A percentile compares a stretch with the other conserved stretches of the same genome.
Conservation (phyloP, 345 rosid genomes). For the Acer campestre region DNA sequence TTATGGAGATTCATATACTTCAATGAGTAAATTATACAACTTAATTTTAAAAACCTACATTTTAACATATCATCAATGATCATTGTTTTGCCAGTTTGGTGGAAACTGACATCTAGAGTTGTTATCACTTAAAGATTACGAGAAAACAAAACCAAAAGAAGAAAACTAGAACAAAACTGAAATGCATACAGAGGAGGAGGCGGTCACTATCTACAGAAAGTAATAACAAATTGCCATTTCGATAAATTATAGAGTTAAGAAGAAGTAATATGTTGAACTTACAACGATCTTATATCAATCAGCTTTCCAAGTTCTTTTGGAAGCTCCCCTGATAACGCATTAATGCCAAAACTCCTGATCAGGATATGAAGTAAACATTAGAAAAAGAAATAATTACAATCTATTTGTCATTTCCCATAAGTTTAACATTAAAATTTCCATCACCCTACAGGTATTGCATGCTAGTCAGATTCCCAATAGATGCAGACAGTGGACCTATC, state of each 20-base stretch:
- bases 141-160: not conserved
- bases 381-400: not conserved
- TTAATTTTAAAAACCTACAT: too few relatives aligned
- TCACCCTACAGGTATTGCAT: conserved; percentile 66
- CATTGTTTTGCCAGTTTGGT: too few relatives aligned
- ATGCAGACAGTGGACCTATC: conserved; percentile 52
- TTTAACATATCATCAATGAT: too few relatives aligned
- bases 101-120: too few relatives aligned
- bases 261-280: conserved; percentile 27
- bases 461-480: conserved; percentile 49
- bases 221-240: not conserved
- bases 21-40: too few relatives aligned
- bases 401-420: not conserved
- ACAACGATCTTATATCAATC: conserved; percentile 49
- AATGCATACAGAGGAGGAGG: not conserved
- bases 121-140: not conserved
- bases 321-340: conserved; percentile 63
- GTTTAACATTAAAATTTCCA: not conserved
- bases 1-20: too few relatives aligned
- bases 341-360: conserved; percentile 51
- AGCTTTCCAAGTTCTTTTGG: conserved; percentile 72
- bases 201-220: not conserved
- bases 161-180: not conserved
- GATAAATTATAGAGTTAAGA: not conserved
- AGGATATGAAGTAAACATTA: not conserved